Evolutionary conservation across 2,329 filamentous ascomycete species (phyloP).

Genomic region (Bipolaris cookei): DNA sequence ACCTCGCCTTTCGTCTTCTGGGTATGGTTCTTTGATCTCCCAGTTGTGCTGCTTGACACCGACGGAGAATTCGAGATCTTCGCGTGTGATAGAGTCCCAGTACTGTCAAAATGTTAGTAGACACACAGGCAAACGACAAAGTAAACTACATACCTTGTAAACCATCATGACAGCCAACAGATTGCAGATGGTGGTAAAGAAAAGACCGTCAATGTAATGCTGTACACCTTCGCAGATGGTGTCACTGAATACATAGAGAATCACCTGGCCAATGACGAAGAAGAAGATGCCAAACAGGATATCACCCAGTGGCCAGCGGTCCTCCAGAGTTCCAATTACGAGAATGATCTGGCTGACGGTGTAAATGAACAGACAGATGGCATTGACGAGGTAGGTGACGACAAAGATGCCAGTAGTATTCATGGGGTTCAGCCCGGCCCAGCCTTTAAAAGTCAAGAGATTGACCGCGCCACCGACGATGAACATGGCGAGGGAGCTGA

Average conservation of each 20-base stretch:
- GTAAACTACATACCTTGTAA: slow-evolving; percentile 76
- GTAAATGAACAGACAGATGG: slow-evolving; percentile 84
- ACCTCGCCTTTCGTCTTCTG: slow-evolving; percentile 80
- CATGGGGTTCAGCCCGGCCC: slow-evolving; percentile 82
- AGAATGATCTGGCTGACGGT: slow-evolving; percentile 85
- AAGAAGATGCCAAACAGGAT: slow-evolving; percentile 90
- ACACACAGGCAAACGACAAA: background rate
- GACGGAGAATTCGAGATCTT: slow-evolving; percentile 97
- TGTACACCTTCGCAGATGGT: slow-evolving; percentile 82
- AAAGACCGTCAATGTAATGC: slow-evolving; percentile 93
- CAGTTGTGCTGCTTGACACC: slow-evolving; percentile 95
- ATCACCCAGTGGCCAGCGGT: slow-evolving; percentile 93
- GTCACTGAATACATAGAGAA: slow-evolving; percentile 87
- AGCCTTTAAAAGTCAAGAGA: slow-evolving; percentile 89
- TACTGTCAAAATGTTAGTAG: slow-evolving; percentile 64
- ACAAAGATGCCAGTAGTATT: slow-evolving; percentile 91
- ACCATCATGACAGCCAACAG: slow-evolving; percentile 98
- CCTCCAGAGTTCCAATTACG: slow-evolving; percentile 86
- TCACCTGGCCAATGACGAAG: slow-evolving; percentile 88
- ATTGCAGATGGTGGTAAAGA: slow-evolving; percentile 94
- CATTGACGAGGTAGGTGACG: slow-evolving; percentile 89
- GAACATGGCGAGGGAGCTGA: slow-evolving; percentile 81
- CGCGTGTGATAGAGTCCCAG: slow-evolving; percentile 98
- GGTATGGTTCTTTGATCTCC: slow-evolving; percentile 87
- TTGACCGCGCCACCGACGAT: slow-evolving; percentile 84